These are phyloP conservation scores for Apiospora koreana DNA, from an alignment of 2,329 filamentous ascomycete species.

Conservation along the genomic window DNA sequence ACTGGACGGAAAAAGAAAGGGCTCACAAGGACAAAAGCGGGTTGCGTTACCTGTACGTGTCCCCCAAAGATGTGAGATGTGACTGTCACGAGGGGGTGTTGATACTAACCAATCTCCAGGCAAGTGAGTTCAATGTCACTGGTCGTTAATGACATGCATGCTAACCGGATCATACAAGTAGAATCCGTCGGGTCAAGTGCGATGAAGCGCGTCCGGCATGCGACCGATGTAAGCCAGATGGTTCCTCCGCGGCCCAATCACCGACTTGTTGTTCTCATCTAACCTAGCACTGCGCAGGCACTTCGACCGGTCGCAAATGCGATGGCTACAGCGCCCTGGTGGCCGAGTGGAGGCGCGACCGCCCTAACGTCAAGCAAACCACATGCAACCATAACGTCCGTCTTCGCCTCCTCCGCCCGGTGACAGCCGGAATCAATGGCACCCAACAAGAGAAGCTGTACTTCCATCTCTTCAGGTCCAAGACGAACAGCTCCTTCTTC, in stretches of 20 bases:
- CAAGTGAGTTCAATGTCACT: too few species aligned
- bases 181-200: not conserved
- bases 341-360: not conserved
- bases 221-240: not conserved
- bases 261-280: not conserved
- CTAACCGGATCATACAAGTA: too few species aligned
- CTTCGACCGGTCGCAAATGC: not conserved
- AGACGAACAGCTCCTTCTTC: not conserved
- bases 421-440: not conserved
- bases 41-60: not conserved
- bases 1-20: not conserved
- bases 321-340: not conserved
- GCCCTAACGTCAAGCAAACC: not conserved
- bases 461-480: not conserved
- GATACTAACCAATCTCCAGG: too few species aligned
- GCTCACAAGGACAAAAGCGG: not conserved
- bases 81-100: too few species aligned
- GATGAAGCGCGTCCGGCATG: not conserved
- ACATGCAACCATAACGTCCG: not conserved
- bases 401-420: not conserved
- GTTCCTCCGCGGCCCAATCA: not conserved
- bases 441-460: not conserved
- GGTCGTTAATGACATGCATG: too few species aligned
- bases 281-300: not conserved
- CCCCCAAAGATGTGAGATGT: too few species aligned